These are phyloP conservation scores for Collybia sordida DNA, from an alignment of 768 basidiomycete species.

Conservation along the genomic window DNA sequence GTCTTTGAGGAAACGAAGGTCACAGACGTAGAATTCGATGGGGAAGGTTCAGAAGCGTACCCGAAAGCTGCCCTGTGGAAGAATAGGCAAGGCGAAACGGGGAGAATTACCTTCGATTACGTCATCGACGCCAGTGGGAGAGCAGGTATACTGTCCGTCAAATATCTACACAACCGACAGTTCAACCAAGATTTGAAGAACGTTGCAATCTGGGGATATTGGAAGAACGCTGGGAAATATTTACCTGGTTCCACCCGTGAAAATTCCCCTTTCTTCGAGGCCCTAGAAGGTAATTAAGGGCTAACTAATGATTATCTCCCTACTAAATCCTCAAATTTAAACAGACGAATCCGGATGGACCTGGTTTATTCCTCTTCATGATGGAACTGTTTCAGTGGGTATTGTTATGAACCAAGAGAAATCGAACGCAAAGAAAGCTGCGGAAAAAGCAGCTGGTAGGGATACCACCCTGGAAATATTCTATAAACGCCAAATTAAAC, in stretches of 20 bases:
- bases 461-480: slow-evolving; percentile 26
- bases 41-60: slow-evolving; percentile 20
- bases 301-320: not conserved
- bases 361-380: slow-evolving; percentile 56
- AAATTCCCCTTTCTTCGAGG: slow-evolving; percentile 53
- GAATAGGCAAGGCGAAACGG: slow-evolving; percentile 22
- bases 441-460: slow-evolving; percentile 7
- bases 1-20: slow-evolving; percentile 51
- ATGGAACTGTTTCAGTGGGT: slow-evolving; percentile 49
- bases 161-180: slow-evolving; percentile 55
- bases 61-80: slow-evolving; percentile 41
- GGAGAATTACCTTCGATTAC: slow-evolving; percentile 54
- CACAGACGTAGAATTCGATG: slow-evolving; percentile 43
- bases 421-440: slow-evolving; percentile 30
- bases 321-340: not conserved
- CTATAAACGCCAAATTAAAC: slow-evolving; percentile 36
- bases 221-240: slow-evolving; percentile 49
- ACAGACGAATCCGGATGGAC: slow-evolving; percentile 55
- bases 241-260: slow-evolving; percentile 37
- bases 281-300: slow-evolving; percentile 41
- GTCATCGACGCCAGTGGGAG: slow-evolving; percentile 66
- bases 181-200: slow-evolving; percentile 55
- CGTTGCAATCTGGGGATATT: slow-evolving; percentile 70
- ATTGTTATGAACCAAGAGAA: slow-evolving; percentile 43
- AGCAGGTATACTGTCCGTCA: slow-evolving; percentile 55